These are phyloP conservation scores for Psilocybe subaeruginosa DNA, from an alignment of 768 basidiomycete species.

Conservation along the genomic window DNA sequence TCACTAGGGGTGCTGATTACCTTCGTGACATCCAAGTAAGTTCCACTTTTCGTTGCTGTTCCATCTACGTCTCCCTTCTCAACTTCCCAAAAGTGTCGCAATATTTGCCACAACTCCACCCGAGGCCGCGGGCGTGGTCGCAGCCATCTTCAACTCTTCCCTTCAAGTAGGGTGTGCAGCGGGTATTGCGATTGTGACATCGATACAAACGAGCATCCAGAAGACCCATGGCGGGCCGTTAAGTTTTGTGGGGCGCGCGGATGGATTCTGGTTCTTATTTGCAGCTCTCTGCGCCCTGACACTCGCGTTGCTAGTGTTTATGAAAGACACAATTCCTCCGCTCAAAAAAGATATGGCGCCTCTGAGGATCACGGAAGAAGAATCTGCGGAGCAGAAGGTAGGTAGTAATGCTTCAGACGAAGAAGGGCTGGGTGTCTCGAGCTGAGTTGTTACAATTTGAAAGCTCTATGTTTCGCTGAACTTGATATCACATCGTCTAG, in stretches of 20 bases:
- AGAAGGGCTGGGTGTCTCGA: too few relatives aligned
- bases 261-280: constrained; percentile 47
- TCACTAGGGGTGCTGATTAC: constrained; percentile 46
- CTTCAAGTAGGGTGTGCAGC: constrained; percentile 56
- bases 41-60: not conserved
- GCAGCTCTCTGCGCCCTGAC: constrained; percentile 18
- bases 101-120: constrained; percentile 51
- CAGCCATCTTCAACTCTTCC: constrained; percentile 58
- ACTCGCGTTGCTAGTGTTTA: not conserved
- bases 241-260: constrained; percentile 43
- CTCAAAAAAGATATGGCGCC: not conserved
- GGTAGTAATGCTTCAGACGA: too few relatives aligned
- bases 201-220: constrained; percentile 51
- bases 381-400: too few relatives aligned
- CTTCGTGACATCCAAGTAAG: constrained; percentile 53
- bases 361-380: too few relatives aligned
- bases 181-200: constrained; percentile 49
- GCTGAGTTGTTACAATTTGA: too few relatives aligned
- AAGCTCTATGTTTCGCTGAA: too few relatives aligned
- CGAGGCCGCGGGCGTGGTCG: constrained; percentile 54
- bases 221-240: constrained; percentile 29
- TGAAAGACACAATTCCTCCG: constrained; percentile 5
- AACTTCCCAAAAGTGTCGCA: constrained; percentile 40
- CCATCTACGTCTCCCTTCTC: too few relatives aligned
- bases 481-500: too few relatives aligned